Percentiles rank a stretch among this genome's conserved stretches.
phyloP scores from a whole-genome alignment of 139 green algal species.

The Picochlorum costavermella region DNA sequence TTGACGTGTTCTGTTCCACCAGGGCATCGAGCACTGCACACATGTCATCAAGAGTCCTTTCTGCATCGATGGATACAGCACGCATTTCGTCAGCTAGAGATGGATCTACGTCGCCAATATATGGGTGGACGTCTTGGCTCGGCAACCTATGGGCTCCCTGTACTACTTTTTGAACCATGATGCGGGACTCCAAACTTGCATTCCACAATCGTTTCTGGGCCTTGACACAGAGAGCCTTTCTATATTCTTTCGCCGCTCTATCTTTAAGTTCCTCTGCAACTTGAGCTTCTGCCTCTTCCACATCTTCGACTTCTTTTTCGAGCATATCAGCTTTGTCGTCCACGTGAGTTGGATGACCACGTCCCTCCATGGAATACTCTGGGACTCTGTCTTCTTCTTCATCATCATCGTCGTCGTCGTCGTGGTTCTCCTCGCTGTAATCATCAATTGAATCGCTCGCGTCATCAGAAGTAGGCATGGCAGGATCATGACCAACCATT shows the following conservation, averaged over 20 bases:
- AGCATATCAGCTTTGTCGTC: constrained; percentile 37
- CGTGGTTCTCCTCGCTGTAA: not conserved
- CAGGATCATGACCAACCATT: too few relatives aligned
- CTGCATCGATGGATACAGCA: constrained; percentile 10
- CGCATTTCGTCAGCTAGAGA: constrained; percentile 13
- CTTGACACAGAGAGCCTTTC: constrained; percentile 33
- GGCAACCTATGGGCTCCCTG: constrained; percentile 40
- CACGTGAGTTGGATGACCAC: not conserved
- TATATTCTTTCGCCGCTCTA: constrained; percentile 24
- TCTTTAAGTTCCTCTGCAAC: constrained; percentile 16
- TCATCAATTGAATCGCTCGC: not conserved
- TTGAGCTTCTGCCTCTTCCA: constrained; percentile 22
- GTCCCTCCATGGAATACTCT: not conserved
- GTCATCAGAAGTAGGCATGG: not conserved
- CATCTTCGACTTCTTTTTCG: constrained; percentile 35
- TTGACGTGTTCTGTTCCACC: constrained; percentile 27
- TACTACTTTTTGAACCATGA: constrained; percentile 57
- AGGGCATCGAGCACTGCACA: constrained; percentile 43
- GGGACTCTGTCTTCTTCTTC: constrained; percentile 2
- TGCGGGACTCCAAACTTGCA: constrained; percentile 54
- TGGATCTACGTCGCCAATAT: not conserved
- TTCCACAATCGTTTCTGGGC: constrained; percentile 53
- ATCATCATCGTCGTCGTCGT: not conserved
- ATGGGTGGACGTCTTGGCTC: constrained; percentile 1
- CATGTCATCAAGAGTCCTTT: constrained; percentile 26